Evolutionary conservation across 2,329 filamentous ascomycete species (phyloP), one percentile per base, ranked within the genome.

Genomic region (Botrytis fragariae): DNA sequence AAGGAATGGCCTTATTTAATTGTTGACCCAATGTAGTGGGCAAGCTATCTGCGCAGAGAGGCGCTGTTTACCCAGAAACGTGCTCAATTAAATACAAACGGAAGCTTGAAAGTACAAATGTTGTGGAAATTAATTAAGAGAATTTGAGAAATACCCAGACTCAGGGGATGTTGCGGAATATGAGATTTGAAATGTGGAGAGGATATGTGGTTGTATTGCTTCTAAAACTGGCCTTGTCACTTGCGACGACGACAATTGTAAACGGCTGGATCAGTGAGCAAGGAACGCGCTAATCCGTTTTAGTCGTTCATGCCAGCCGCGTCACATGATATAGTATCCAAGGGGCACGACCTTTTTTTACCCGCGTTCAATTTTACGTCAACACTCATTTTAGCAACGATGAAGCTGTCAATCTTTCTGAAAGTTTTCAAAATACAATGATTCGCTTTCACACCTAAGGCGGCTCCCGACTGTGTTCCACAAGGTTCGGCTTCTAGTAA

Each of bases 51-150:
- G 71, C 71, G 71, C 71, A 69, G 60, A 64, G 32, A 60, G 71
- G 71, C 71, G 71, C 71, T 69, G 42, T 48, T 60, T 42, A 72
- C 51, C 71, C 39, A 72, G 73, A 75, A 75, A 62, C 71, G 78
- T 77, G 73, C 77, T 78, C 79, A 79, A 76, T 72, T 77, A 76
- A 75, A 73, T 74, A 73, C 69, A 76, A 77, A 74, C n/a, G 25
- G 45, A 71, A 39, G n/a, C 35, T 48, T 57, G 73, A 60, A 69
- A 65, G 70, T 61, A 71, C 61, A 73, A 67, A 42, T 61, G 61
- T 73, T 72, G 69, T 64, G 44, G 71, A 63, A 60, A 78, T 77
- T 72, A 74, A 78, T 76, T 75, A 76, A 75, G 63, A 64, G 69
- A 54, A 75, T 75, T 74, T 42, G 63, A 74, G 73, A 74, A 76